Evolutionary conservation across 805 yeast species (phyloP), one percentile per base, ranked within the genome.

Genomic region (Helenozyma baotianmanensis): DNA sequence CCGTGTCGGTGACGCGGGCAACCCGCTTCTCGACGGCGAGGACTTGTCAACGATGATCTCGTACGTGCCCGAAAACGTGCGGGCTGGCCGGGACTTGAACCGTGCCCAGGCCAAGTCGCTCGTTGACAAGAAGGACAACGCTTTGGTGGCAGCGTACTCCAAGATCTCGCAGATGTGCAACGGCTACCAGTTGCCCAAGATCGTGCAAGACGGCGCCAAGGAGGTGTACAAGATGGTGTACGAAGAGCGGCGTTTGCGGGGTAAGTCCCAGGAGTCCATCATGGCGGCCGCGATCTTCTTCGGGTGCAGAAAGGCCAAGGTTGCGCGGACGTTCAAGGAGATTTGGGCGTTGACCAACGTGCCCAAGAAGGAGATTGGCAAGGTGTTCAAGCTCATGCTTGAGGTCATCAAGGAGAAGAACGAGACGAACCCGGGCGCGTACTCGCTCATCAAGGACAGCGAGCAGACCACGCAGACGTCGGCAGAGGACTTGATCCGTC

Each of bases 1-100:
- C 45, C 97, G 98, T 84, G 98, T 90, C 43, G 98, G 98, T 60
- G 97, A 89, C 55, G 97, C 97, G 4, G 80, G 88, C 12, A 89
- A 89, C 55, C 96, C 97, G 8, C 66, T 89, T 34, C 70, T 92
- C 47, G 97, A 89, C 53, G 83, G 94, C 14, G 90, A 84, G 48
- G 94, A 89, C 58, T 77, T 90, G 35, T 86, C 94, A 11, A 90
- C 98, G 4, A 80, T 89, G 69, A 92, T 92, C 40, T 84, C 96
- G 17, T 79, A 80, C 38, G 88, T 82, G 13, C 85, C 86, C 23
- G 94, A 87, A 27, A 94, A 89, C 42, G 74, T 81, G n/a, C 75
- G 80, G 40, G 74, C 78, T 3, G 95, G 96, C n/a, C 70, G 95
- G 41, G 97, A 90, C 45, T 72, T 90, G 53, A 87, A 80, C 51